phyloP scores from a whole-genome alignment of 306 rosid genomes.

The Morella rubra region DNA sequence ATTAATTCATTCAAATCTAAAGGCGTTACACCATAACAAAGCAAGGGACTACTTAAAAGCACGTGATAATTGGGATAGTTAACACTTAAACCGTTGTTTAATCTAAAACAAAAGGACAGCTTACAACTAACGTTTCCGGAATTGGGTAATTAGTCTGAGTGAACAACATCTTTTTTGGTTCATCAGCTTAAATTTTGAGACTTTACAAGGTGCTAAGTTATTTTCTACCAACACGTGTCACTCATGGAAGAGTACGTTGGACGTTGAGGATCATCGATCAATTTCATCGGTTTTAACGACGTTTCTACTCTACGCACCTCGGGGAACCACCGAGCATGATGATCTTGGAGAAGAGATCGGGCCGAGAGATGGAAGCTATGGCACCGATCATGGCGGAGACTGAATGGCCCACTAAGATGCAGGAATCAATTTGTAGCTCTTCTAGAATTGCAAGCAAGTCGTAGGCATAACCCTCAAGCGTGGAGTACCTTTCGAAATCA shows the following conservation, averaged over 20 bases:
- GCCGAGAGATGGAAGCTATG: constrained; percentile 66
- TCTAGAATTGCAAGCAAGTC: constrained; percentile 70
- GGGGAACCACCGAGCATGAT: constrained; percentile 65
- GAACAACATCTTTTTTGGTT: too few relatives aligned
- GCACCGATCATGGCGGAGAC: constrained; percentile 80
- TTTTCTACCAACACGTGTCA: too few relatives aligned
- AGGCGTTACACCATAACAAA: neutral
- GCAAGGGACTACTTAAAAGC: too few relatives aligned
- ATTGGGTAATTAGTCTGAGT: too few relatives aligned
- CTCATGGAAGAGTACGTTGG: too few relatives aligned
- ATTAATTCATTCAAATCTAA: neutral
- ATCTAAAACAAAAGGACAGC: neutral
- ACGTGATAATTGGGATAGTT: neutral
- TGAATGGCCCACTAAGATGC: constrained; percentile 81
- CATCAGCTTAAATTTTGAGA: too few relatives aligned
- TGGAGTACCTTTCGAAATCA: constrained; percentile 67
- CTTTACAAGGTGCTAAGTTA: too few relatives aligned
- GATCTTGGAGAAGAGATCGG: constrained; percentile 68
- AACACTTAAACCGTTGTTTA: neutral
- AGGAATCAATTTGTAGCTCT: constrained; percentile 47
- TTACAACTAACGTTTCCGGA: neutral
- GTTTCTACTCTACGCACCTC: constrained; percentile 36
- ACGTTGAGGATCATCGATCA: too few relatives aligned
- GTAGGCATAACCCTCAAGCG: constrained; percentile 68
- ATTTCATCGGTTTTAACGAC: neutral